A percentile compares a stretch with the other conserved stretches of the same genome.
Conservation (phyloP, 257 asterid genomes). For the Thymus quinquecostatus region DNA sequence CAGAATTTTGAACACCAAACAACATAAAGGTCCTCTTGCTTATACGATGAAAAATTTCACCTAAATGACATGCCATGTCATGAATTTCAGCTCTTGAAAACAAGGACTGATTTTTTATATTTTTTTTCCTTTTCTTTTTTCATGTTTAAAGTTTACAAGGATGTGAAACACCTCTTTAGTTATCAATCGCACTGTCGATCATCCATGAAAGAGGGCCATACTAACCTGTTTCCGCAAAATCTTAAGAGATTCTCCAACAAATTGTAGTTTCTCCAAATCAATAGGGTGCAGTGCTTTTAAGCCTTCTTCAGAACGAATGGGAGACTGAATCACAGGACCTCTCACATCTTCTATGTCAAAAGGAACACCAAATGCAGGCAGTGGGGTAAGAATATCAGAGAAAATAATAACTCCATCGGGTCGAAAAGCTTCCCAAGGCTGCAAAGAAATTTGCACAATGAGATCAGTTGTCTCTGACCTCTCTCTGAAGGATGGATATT, state of each 20-base stretch:
- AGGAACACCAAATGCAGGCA: constrained; percentile 98
- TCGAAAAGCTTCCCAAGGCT: constrained; percentile 96
- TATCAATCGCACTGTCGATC: not conserved
- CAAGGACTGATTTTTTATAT: too few relatives aligned
- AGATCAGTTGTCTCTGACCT: constrained; percentile 99
- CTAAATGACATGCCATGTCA: too few relatives aligned
- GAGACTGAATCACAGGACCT: constrained; percentile 91
- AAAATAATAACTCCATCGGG: constrained; percentile 98
- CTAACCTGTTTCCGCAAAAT: constrained; percentile 77
- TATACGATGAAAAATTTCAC: too few relatives aligned
- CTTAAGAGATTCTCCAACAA: constrained; percentile 85
- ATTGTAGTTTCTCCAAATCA: constrained; percentile 78
- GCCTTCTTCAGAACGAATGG: constrained; percentile 76
- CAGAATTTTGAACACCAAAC: too few relatives aligned
- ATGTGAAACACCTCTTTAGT: too few relatives aligned
- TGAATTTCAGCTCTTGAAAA: too few relatives aligned
- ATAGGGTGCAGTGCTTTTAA: constrained; percentile 73
- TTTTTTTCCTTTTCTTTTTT: too few relatives aligned
- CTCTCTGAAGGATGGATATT: constrained; percentile 95
- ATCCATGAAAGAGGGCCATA: constrained; percentile 3
- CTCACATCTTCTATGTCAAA: constrained; percentile 91
- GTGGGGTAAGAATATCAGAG: constrained; percentile 94
- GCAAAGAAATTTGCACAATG: constrained; percentile 98
- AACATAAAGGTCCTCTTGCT: too few relatives aligned
- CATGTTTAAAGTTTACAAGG: too few relatives aligned